Percentiles rank a stretch among this genome's conserved stretches.
Conservation (phyloP, 2,329 filamentous ascomycete genomes). For the Acarospora socialis region DNA sequence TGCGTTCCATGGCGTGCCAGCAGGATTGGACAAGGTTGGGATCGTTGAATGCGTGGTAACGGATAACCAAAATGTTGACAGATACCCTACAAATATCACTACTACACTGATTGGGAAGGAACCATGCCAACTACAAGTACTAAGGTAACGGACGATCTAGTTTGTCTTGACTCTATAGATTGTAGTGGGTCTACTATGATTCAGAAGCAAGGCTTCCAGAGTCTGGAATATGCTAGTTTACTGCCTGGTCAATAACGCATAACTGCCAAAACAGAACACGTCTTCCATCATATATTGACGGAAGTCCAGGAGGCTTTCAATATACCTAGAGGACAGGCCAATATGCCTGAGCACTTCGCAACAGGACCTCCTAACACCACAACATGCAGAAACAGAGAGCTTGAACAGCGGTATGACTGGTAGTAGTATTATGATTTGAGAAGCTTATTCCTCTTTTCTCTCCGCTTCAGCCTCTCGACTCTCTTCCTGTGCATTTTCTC, state of each 20-base stretch:
- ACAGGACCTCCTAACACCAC: background rate
- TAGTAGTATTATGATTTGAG: conserved; percentile 26
- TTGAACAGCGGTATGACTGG: background rate
- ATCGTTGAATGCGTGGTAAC: background rate
- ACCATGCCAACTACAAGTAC: no score
- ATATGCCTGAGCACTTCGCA: background rate
- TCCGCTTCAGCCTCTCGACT: conserved; percentile 80
- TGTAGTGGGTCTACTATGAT: no score
- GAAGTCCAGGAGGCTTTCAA: conserved; percentile 1
- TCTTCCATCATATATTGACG: background rate
- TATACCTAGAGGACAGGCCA: background rate
- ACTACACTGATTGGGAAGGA: no score
- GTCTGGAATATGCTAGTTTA: no score
- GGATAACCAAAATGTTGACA: background rate
- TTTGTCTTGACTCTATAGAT: no score
- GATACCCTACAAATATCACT: no score
- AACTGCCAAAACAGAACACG: no score
- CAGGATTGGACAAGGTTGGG: background rate
- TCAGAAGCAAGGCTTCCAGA: no score
- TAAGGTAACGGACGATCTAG: no score
- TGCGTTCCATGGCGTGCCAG: conserved; percentile 8
- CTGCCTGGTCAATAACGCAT: no score
- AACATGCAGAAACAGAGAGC: no score
- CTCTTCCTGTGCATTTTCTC: conserved; percentile 97
- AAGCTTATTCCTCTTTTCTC: conserved; percentile 71